A percentile compares a stretch with the other conserved stretches of the same genome.
Conservation (phyloP, 2,329 filamentous ascomycete species). For the Colletotrichum incanum region DNA sequence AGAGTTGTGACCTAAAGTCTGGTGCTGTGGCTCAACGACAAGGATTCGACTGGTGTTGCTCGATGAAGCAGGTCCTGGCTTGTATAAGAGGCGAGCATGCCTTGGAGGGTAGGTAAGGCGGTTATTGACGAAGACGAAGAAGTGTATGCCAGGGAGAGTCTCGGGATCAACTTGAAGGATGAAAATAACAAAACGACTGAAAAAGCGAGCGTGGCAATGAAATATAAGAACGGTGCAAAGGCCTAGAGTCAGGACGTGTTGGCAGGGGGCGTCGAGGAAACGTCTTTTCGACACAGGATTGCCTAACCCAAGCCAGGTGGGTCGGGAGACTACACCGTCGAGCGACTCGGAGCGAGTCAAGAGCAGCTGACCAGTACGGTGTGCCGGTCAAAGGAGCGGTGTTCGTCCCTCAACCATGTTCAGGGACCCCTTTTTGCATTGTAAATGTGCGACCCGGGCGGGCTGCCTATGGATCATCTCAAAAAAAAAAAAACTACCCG, state of each 20-base stretch:
- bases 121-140: background rate
- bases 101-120: background rate
- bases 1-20: background rate
- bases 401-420: conserved; percentile 42
- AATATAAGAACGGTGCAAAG: conserved; percentile 26
- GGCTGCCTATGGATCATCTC: conserved; percentile 28
- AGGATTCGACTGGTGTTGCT: background rate
- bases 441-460: conserved; percentile 12
- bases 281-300: conserved; percentile 44
- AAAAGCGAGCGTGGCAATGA: conserved; percentile 9
- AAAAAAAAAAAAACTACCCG: conserved; percentile 41
- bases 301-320: conserved; percentile 44
- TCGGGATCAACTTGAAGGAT: background rate
- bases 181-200: background rate
- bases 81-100: background rate
- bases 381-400: conserved; percentile 38
- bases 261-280: conserved; percentile 37
- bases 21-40: background rate
- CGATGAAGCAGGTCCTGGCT: background rate
- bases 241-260: conserved; percentile 26
- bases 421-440: conserved; percentile 23
- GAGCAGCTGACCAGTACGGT: conserved; percentile 37
- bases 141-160: background rate
- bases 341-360: conserved; percentile 42
- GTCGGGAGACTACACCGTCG: conserved; percentile 39